phyloP scores from a whole-genome alignment of 306 rosid species.

The Arachis hypogaea region DNA sequence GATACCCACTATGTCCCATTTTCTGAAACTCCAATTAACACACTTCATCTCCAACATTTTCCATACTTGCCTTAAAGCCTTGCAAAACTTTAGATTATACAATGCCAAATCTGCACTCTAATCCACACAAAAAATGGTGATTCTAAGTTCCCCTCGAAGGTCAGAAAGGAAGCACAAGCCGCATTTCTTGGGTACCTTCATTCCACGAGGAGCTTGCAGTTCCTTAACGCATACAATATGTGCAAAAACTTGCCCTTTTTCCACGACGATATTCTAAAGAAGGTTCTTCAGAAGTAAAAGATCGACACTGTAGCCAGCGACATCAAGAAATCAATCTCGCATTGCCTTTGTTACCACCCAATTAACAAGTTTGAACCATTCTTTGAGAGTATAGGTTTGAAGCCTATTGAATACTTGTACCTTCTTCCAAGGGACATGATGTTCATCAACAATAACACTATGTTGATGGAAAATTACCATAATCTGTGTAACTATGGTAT shows the following conservation, averaged over 20 bases:
- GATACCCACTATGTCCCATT: constrained; percentile 49
- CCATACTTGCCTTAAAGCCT: constrained; percentile 35
- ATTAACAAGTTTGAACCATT: constrained; percentile 87
- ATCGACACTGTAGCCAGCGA: not conserved
- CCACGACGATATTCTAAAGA: constrained; percentile 52
- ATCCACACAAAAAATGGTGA: not conserved
- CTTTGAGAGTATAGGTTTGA: constrained; percentile 81
- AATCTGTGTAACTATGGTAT: constrained; percentile 65
- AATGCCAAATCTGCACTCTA: constrained; percentile 35
- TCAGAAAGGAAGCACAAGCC: constrained; percentile 59
- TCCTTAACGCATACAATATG: constrained; percentile 77
- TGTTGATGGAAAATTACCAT: constrained; percentile 64
- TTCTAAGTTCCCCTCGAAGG: constrained; percentile 5
- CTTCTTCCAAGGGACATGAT: constrained; percentile 65
- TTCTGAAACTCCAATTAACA: constrained; percentile 40
- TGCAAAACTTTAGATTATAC: constrained; percentile 51
- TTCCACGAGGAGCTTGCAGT: constrained; percentile 64
- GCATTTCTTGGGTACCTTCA: constrained; percentile 80
- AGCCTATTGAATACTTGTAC: constrained; percentile 60
- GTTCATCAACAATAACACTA: constrained; percentile 56
- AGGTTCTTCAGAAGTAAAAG: constrained; percentile 25
- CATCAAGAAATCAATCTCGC: constrained; percentile 43
- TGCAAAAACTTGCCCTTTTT: constrained; percentile 69
- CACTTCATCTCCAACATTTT: not conserved
- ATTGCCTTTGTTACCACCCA: constrained; percentile 71